Conservation (phyloP, 495 filamentous ascomycete species). For the Hyaloscypha variabilis region DNA sequence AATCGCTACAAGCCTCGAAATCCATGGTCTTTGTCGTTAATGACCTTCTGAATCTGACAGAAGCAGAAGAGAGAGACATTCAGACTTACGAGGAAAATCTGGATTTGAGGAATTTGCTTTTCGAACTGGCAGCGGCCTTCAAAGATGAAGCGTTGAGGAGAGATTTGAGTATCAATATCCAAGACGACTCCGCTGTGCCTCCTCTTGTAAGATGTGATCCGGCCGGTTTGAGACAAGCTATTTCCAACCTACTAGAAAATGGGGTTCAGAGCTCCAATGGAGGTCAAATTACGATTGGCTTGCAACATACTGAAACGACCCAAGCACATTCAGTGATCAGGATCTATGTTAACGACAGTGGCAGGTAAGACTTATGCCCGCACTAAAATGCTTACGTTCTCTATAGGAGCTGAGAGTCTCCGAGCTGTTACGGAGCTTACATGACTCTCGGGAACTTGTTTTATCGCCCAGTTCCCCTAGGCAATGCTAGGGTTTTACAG, state of each 20-base stretch:
- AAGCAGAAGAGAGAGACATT: slow-evolving; percentile 77
- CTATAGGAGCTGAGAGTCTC: too few relatives aligned
- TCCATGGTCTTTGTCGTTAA: slow-evolving; percentile 96
- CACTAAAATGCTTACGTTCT: too few relatives aligned
- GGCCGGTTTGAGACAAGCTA: slow-evolving; percentile 74
- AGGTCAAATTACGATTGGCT: slow-evolving; percentile 71
- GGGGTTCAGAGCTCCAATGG: slow-evolving; percentile 75
- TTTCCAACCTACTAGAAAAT: slow-evolving; percentile 84
- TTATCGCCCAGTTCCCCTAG: too few relatives aligned
- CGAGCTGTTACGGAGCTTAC: too few relatives aligned
- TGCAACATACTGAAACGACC: slow-evolving; percentile 44
- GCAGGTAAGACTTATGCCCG: too few relatives aligned
- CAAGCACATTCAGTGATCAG: slow-evolving; percentile 36
- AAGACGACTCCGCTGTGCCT: slow-evolving; percentile 69
- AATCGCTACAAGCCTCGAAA: slow-evolving; percentile 88
- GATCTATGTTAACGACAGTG: too few relatives aligned
- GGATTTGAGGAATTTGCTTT: slow-evolving; percentile 68
- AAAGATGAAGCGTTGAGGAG: slow-evolving; percentile 72
- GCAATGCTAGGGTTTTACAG: too few relatives aligned
- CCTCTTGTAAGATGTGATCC: slow-evolving; percentile 74
- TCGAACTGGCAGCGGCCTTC: slow-evolving; percentile 77
- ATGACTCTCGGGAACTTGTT: too few relatives aligned
- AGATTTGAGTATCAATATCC: slow-evolving; percentile 63
- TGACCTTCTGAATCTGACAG: slow-evolving; percentile 87
- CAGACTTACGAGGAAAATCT: slow-evolving; percentile 81